Percentiles rank a stretch among this genome's conserved stretches.
Conservation (phyloP, 75 land plant species). For the Isoetes taiwanensis region DNA sequence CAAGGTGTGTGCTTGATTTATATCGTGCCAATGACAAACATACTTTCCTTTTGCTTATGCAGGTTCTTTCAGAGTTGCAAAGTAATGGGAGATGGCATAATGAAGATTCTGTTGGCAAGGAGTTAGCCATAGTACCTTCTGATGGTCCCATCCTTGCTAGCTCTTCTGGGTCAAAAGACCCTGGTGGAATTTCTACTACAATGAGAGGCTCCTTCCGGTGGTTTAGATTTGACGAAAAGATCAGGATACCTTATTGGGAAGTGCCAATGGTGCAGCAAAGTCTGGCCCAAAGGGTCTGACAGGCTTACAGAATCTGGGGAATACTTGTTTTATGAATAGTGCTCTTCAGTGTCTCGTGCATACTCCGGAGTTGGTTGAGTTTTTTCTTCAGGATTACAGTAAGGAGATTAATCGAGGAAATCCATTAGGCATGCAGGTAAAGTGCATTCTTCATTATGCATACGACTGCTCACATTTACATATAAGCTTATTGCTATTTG, state of each 20-base stretch:
- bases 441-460: too few species aligned
- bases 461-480: too few species aligned
- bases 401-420: background rate
- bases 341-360: slow-evolving; percentile 3
- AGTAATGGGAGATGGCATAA: slow-evolving; percentile 19
- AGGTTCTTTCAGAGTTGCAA: slow-evolving; percentile 50
- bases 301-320: slow-evolving; percentile 6
- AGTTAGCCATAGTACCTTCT: slow-evolving; percentile 49
- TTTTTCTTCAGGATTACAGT: slow-evolving; percentile 1
- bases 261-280: too few species aligned
- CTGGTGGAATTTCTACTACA: too few species aligned
- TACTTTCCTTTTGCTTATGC: slow-evolving; percentile 10
- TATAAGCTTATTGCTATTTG: too few species aligned
- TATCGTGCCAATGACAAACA: too few species aligned
- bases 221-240: too few species aligned
- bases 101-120: slow-evolving; percentile 36
- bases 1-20: too few species aligned
- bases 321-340: slow-evolving; percentile 6
- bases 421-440: slow-evolving; percentile 3
- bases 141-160: slow-evolving; percentile 45
- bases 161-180: too few species aligned
- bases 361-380: slow-evolving; percentile 4
- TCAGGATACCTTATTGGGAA: too few species aligned
- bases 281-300: too few species aligned
- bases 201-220: too few species aligned